These are phyloP conservation scores for California macrophylla DNA, from an alignment of 441 rosid genomes.

Conservation along the genomic window DNA sequence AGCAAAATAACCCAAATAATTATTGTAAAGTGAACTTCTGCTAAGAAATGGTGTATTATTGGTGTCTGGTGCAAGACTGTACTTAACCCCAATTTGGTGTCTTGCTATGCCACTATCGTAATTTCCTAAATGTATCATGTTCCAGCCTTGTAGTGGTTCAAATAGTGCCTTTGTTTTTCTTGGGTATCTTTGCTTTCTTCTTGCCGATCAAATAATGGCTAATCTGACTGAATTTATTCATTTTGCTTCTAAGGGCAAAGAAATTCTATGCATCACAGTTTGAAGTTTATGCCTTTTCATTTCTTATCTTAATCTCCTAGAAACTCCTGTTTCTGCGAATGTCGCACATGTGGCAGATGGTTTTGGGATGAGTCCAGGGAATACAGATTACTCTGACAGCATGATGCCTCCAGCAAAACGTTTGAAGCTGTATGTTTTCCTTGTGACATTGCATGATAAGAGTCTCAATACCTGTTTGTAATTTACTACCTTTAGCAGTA, in stretches of 20 bases:
- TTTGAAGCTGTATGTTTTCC: conserved; percentile 40
- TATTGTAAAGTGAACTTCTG: too few relatives aligned
- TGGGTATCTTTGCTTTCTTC: not conserved
- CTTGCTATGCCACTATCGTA: not conserved
- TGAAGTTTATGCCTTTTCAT: conserved; percentile 17
- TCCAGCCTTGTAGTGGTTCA: not conserved
- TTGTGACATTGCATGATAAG: not conserved
- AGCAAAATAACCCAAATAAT: too few relatives aligned
- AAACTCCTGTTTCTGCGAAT: conserved; percentile 25
- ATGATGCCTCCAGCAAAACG: conserved; percentile 45
- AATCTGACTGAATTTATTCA: not conserved
- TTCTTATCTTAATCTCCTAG: conserved; percentile 22
- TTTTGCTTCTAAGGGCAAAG: conserved; percentile 1
- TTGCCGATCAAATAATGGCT: not conserved
- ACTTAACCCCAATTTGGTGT: not conserved
- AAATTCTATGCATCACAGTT: conserved; percentile 7
- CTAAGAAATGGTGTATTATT: not conserved
- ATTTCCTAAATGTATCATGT: not conserved
- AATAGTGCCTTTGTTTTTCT: not conserved
- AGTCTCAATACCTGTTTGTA: not conserved
- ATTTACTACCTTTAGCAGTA: not conserved
- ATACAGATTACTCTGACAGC: conserved; percentile 27
- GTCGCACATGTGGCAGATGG: conserved; percentile 23
- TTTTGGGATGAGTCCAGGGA: conserved; percentile 30
- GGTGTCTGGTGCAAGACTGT: not conserved